These are phyloP conservation scores for Penicillium odoratum DNA, from an alignment of 495 filamentous ascomycete species.

Conservation along the genomic window DNA sequence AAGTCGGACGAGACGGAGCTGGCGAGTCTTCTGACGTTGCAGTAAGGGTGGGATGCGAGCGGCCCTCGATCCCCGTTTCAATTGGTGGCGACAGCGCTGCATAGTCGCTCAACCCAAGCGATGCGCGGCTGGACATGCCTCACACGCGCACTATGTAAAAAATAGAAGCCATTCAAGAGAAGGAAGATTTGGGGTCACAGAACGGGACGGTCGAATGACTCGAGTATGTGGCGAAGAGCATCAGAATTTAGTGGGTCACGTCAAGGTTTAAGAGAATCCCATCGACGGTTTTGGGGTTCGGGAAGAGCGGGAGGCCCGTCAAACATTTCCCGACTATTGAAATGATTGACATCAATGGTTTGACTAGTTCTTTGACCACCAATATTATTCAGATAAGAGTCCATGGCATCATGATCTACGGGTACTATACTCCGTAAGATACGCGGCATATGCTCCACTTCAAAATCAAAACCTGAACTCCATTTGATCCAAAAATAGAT, in stretches of 20 bases:
- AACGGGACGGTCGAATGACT: slow-evolving; percentile 1
- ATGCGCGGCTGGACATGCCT: slow-evolving; percentile 45
- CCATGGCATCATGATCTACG: slow-evolving; percentile 14
- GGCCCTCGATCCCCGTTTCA: slow-evolving; percentile 16
- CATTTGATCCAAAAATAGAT: slow-evolving; percentile 7
- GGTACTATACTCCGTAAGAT: background rate
- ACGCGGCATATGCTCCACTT: slow-evolving; percentile 13
- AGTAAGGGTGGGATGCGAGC: slow-evolving; percentile 18
- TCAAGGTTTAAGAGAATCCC: background rate
- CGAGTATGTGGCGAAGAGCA: background rate
- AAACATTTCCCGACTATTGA: background rate
- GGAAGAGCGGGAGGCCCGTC: slow-evolving; percentile 5
- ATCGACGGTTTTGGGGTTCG: background rate
- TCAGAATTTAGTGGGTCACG: background rate
- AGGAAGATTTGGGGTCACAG: background rate
- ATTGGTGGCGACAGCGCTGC: slow-evolving; percentile 30
- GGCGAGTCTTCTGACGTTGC: slow-evolving; percentile 38
- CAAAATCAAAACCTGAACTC: slow-evolving; percentile 3
- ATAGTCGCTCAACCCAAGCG: slow-evolving; percentile 28
- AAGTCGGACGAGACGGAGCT: slow-evolving; percentile 29
- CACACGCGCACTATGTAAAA: slow-evolving; percentile 29
- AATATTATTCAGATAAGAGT: background rate
- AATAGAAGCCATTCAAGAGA: slow-evolving; percentile 33
- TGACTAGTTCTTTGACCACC: background rate
- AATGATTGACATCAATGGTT: background rate